Base-by-base conservation (phyloP, 2,329 filamentous ascomycete genomes). In the Mycosphaerella arachidis region DNA sequence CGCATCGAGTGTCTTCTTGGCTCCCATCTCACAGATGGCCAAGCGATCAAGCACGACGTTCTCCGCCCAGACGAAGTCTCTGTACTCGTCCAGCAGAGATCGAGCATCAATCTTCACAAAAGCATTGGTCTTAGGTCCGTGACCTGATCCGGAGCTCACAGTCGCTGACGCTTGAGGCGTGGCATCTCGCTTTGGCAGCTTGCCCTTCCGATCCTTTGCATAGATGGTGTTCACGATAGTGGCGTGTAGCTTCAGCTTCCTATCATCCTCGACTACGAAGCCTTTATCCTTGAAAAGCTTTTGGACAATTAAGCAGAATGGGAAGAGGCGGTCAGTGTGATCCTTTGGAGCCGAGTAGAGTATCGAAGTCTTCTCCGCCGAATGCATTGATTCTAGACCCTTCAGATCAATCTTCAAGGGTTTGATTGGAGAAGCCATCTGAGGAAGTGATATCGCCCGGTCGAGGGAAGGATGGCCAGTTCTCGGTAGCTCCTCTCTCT, bases 151-250 rank as follows among this genome's bases (percentile, higher is more conserved):
- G 8, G 24, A 27, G n/a, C n/a, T 35, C 7, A 16, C 30, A 30
- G 27, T 12, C 5, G 50, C 10, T 9, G 27, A 35, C 30, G 29
- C 46, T 50, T 50, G 46, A 9, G 29, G 46, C 18, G 29, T 50
- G 7, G 46, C 46, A 29, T 24, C 31, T 33, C 51, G 52, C 20
- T 60, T 55, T 53, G 70, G 51, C 50, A 68, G 67, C 53, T 12
- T 20, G 12, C 24, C 61, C 37, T 60, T 69, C 54, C 67, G 71
- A 4, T 73, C 74, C 70, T 81, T 84, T 48, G 86, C 85, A 71
- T 96, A 95, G 13, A 92, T 84, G 0, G 92, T 95, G 73, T 97
- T 96, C 54, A 94, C 76, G 4, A 97, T 77, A 0, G 93, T 97
- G 18, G 90, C 91, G 71, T 97, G 93, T 55, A 97, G 75, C 20